Evolutionary conservation across 805 yeast genomes (phyloP), one percentile per base, ranked within the genome.

Genomic region (Lipomyces mesembrius): DNA sequence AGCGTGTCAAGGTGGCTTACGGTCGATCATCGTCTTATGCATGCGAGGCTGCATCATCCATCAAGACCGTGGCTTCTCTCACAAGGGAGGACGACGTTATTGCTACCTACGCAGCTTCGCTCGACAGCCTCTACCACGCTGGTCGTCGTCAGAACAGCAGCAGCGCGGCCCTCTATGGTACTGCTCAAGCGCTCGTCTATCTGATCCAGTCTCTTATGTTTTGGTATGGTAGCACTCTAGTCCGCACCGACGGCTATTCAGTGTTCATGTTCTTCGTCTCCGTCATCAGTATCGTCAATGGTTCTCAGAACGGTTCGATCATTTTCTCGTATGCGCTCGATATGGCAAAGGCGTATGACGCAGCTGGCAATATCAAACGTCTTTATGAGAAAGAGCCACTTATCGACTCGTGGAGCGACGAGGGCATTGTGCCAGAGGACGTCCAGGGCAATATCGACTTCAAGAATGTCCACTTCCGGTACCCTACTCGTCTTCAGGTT

Each of bases 401-500:
- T 32, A 79, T 80, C 58, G 83, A 80, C 63, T 68, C 75, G 22
- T 72, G 76, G 74, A 65, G 74, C 25, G 52, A 58, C 7, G 74
- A 72, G 20, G 82, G 82, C 3, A 55, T 32, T 20, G 63, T 71
- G 7, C 72, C 72, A 22, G n/a, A 60, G 20, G 70, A 62, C 32
- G 78, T 81, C 55, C 61, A 73, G 14, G 93, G 92, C 22, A 77
- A 80, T 22, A 83, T 92, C 20, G 78, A 74, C 37, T 85, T 92
- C 73, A 64, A 79, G 9, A 77, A 78, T 57, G 74, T 76, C 12
- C 67, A 67, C 25, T 76, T 76, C 65, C 63, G 73, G n/a, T 76
- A 76, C 61, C 78, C 78, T 6, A 73, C 78, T 1, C 70, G 78
- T 3, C 68, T 71, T 4, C 72, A 75, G 22, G 74, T 74, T 4